Evolutionary conservation across 805 yeast genomes (phyloP).

Genomic region (Nakazawaea ernobii): DNA sequence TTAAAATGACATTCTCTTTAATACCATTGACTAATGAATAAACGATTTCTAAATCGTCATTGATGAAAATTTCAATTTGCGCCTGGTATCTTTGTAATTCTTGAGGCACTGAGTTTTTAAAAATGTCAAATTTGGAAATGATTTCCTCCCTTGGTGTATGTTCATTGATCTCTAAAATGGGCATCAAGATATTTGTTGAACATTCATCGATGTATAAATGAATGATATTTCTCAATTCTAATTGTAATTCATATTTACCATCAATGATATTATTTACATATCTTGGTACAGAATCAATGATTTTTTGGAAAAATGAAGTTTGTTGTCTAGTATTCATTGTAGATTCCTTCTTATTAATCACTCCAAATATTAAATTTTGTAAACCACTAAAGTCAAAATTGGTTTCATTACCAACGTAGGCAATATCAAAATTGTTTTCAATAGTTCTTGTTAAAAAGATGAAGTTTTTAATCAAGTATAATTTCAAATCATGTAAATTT

Average conservation of each 20-base stretch:
- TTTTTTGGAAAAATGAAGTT: constrained; percentile 15
- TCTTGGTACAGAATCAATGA: constrained; percentile 63
- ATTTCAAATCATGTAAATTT: constrained; percentile 42
- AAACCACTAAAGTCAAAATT: constrained; percentile 80
- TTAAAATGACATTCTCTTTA: constrained; percentile 51
- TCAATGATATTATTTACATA: constrained; percentile 81
- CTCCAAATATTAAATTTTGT: constrained; percentile 38
- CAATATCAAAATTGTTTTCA: constrained; percentile 69
- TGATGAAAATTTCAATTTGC: constrained; percentile 48
- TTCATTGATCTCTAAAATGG: constrained; percentile 26
- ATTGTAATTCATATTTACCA: constrained; percentile 63
- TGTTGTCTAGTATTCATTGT: constrained; percentile 11
- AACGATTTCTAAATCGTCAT: constrained; percentile 43
- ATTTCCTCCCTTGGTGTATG: constrained; percentile 8
- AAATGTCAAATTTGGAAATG: constrained; percentile 20
- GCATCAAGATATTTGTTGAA: constrained; percentile 40
- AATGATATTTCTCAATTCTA: constrained; percentile 65
- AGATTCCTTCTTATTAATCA: constrained; percentile 32
- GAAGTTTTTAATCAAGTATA: constrained; percentile 69
- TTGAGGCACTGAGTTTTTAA: constrained; percentile 44
- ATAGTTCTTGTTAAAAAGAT: constrained; percentile 66
- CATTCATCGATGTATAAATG: constrained; percentile 62
- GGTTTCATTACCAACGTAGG: constrained; percentile 63
- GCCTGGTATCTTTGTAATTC: constrained; percentile 52
- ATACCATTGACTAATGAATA: constrained; percentile 56